These are phyloP conservation scores for Acorus gramineus DNA, from an alignment of 106 monocot genomes.

Conservation along the genomic window DNA sequence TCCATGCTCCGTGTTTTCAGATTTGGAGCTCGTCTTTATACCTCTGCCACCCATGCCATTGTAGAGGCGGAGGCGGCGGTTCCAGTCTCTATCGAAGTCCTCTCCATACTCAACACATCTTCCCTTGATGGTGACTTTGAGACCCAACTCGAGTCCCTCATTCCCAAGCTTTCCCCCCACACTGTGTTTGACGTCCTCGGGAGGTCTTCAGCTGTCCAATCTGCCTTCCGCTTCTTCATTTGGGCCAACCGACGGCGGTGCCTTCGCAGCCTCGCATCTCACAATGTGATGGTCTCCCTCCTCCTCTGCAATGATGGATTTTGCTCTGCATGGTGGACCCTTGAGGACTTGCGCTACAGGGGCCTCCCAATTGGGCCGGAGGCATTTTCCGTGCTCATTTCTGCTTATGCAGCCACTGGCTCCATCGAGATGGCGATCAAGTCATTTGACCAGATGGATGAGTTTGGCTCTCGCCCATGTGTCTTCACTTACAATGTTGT, in stretches of 20 bases:
- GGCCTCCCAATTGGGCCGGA: slow-evolving; percentile 6
- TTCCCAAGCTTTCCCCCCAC: no score
- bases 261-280: slow-evolving; percentile 33
- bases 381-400: slow-evolving; percentile 1
- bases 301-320: background rate
- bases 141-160: no score
- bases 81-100: no score
- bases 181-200: no score
- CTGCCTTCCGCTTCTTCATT: slow-evolving; percentile 45
- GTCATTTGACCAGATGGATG: slow-evolving; percentile 51
- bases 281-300: slow-evolving; percentile 37
- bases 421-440: slow-evolving; percentile 48
- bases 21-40: no score
- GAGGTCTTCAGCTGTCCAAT: no score
- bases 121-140: no score
- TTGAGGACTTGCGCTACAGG: slow-evolving; percentile 13
- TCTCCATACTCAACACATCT: no score
- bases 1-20: no score
- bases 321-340: slow-evolving; percentile 3
- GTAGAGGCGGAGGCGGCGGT: no score
- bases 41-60: no score
- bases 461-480: slow-evolving; percentile 38
- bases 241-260: slow-evolving; percentile 26
- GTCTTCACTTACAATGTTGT: slow-evolving; percentile 59
- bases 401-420: slow-evolving; percentile 40